A percentile compares a stretch with the other conserved stretches of the same genome.
These are phyloP conservation scores for Teratosphaeriaceae sp. DNA, from an alignment of 2,329 filamentous ascomycete species.

Conservation along the genomic window DNA sequence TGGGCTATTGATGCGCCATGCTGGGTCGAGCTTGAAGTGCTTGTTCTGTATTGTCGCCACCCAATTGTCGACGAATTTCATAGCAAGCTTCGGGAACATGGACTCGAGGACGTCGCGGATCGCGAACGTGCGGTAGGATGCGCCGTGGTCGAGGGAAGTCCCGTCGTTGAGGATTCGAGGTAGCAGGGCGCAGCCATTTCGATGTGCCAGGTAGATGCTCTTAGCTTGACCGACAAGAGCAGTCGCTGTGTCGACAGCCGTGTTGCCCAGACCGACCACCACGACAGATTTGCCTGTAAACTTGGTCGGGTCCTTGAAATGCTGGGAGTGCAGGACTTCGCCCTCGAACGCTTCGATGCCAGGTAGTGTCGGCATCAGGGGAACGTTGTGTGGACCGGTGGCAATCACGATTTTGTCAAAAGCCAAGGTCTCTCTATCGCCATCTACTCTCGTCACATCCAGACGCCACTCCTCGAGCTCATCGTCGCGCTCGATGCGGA, in stretches of 20 bases:
- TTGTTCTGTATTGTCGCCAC: background rate
- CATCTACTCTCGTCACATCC: background rate
- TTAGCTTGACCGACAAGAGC: background rate
- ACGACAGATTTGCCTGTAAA: constrained; percentile 1
- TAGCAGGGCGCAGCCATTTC: background rate
- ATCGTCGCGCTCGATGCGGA: background rate
- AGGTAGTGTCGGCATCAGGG: background rate
- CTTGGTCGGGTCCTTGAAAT: constrained; percentile 1
- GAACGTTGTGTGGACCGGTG: constrained; percentile 2
- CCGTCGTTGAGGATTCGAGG: constrained; percentile 1
- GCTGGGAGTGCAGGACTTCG: background rate
- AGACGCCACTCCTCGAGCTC: background rate
- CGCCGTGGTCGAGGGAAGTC: background rate
- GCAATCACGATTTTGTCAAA: constrained; percentile 4
- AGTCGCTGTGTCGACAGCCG: constrained; percentile 1
- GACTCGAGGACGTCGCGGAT: constrained; percentile 1
- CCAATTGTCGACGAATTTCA: constrained; percentile 1
- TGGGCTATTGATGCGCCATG: constrained; percentile 3
- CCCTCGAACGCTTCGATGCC: background rate
- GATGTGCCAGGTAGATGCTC: constrained; percentile 2
- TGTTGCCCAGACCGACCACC: constrained; percentile 1
- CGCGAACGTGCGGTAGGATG: constrained; percentile 1
- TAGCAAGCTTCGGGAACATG: background rate
- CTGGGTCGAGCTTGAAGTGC: background rate
- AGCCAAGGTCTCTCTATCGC: background rate